Base-by-base conservation (phyloP, 2,329 filamentous ascomycete species). In the Sporothrix protearum region DNA sequence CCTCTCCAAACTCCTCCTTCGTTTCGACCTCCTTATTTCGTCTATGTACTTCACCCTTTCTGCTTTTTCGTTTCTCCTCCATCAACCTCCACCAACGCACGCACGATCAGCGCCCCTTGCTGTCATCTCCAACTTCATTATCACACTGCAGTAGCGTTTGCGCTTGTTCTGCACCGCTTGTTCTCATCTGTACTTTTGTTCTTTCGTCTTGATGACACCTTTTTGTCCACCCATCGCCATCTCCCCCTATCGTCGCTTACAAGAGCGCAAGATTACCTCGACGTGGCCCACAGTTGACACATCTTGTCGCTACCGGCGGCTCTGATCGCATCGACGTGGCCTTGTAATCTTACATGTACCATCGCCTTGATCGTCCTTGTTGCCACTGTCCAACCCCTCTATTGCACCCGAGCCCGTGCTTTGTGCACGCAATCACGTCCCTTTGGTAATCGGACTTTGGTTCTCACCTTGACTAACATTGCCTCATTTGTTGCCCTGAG, bases 401-500 rank as follows among this genome's bases (percentile, higher is more conserved):
- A 30, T 55, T 64, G 57, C 69, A 64, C 30, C 55, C 57, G 25
- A 28, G 47, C 25, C 39, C 69, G 57, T 25, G 30, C 57, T 42
- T 28, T 45, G 69, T 51, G 57, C 69, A 64, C 28, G 57, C 30
- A 64, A 53, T 53, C 22, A 16, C 55, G 69, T 70, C 64, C 69
- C 69, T 53, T 25, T 64, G 57, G 28, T 70, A 45, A 22, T 14
- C 9, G 4, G 19, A 64, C 55, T 63, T 53, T 64, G 69, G 69
- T 53, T 53, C 36, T 30, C 19, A 30, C 42, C 14, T n/a, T 36
- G 33, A 14, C 22, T 19, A 53, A 39, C 25, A 19, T 36, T 33
- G 22, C 19, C 33, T 33, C 25, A 16, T 70, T 63, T 63, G 30
- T 8, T 61, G 19, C 19, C 19, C 19, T 36, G 33, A 4, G 19